Base-by-base conservation (phyloP, 345 rosid genomes). In the Brassica carinata region DNA sequence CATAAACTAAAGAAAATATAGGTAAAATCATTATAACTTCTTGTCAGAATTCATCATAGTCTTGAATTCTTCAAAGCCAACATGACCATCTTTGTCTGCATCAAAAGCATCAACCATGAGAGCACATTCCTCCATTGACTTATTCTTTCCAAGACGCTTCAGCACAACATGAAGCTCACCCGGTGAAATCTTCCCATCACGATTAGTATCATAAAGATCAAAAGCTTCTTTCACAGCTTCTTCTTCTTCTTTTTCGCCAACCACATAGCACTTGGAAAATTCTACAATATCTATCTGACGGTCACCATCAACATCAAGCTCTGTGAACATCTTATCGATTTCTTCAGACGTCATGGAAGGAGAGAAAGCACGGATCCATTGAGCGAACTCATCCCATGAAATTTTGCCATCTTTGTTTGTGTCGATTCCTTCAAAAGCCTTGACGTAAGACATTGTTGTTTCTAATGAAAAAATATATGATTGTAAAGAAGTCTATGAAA, bases 111-210 rank as follows among this genome's bases (percentile, higher is more conserved):
- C 18, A 45, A 74, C 77, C 77, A 74, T 72, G 5, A 2, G 1
- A 4, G 13, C 55, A 36, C 76, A 72, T 13, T 74, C 14, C 2
- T 74, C 30, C 18, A 72, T 17, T 1, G 82, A 15, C 14, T 3
- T 31, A 0, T 65, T 79, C 3, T 66, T 61, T 27, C 82, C 73
- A 4, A 66, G 36, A 57, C 68, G 77, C 1, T 66, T 72, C 38
- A 79, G 40, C 14, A 58, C 73, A 3, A 66, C 19, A 0, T 72
- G 68, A 66, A 79, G 19, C 33, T 79, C 77, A 79, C 29, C 53
- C 1, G 77, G 68, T 0, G 82, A 79, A 11, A 79, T 79, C 53
- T 79, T 79, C 0, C 82, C 77, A 5, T 72, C 82, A 66, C 82
- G 26, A 66, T 79, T 13, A 0, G 29, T 17, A 66, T 79, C 82